Percentiles rank a stretch among this genome's conserved stretches.
These are phyloP conservation scores for Verticillium zaregamsianum DNA, from an alignment of 2,329 filamentous ascomycete species.

Conservation along the genomic window DNA sequence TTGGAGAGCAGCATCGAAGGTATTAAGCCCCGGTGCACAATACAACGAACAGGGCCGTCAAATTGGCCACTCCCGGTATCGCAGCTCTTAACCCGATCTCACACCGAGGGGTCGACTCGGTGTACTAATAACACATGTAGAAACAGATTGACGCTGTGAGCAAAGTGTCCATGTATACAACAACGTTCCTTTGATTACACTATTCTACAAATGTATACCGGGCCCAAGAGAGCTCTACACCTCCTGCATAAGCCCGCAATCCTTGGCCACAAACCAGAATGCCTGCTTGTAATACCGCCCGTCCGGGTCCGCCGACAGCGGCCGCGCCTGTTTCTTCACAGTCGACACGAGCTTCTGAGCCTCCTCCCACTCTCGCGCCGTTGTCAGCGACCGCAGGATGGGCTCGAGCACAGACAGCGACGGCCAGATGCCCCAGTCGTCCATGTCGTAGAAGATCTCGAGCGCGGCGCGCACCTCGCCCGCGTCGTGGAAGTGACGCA, in stretches of 20 bases:
- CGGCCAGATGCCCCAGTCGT: conserved; percentile 22
- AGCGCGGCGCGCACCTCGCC: conserved; percentile 11
- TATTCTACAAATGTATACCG: background rate
- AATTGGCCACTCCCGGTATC: too few relatives aligned
- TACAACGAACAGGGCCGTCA: too few relatives aligned
- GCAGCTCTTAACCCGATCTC: too few relatives aligned
- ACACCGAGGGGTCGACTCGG: too few relatives aligned
- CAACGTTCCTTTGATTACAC: background rate
- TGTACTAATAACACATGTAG: background rate
- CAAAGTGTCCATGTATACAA: background rate
- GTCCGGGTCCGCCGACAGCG: conserved; percentile 3
- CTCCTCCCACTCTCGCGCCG: conserved; percentile 15
- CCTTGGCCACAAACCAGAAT: conserved; percentile 44
- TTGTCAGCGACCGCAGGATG: conserved; percentile 9
- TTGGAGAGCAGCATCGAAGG: too few relatives aligned
- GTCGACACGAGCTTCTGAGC: conserved; percentile 30
- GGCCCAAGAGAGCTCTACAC: conserved; percentile 14
- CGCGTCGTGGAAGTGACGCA: conserved; percentile 9
- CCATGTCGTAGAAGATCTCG: conserved; percentile 41
- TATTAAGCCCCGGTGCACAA: too few relatives aligned
- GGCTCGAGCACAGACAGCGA: conserved; percentile 9
- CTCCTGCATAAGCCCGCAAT: conserved; percentile 31
- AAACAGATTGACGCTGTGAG: background rate
- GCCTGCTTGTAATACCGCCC: conserved; percentile 41
- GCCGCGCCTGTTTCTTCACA: conserved; percentile 7